Conservation (phyloP, 805 yeast genomes). For the Hanseniaspora opuntiae region DNA sequence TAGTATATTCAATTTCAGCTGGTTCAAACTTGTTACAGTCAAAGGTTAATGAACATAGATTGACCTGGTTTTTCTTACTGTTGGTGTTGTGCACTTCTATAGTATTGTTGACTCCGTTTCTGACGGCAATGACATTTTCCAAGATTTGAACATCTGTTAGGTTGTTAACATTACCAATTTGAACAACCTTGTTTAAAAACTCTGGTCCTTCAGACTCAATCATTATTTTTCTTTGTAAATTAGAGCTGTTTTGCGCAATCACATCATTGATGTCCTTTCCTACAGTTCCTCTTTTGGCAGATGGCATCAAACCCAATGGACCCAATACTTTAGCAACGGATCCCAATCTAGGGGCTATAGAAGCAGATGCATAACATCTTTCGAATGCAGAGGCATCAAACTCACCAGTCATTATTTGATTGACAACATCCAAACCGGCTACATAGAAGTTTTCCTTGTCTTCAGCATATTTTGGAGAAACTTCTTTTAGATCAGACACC, state of each 20-base stretch:
- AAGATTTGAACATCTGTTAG: conserved; percentile 67
- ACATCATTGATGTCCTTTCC: conserved; percentile 45
- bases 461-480: conserved; percentile 38
- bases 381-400: conserved; percentile 50
- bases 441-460: conserved; percentile 47
- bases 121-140: conserved; percentile 54
- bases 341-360: conserved; percentile 46
- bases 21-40: conserved; percentile 2
- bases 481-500: conserved; percentile 38
- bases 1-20: conserved; percentile 12
- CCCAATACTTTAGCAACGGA: conserved; percentile 72
- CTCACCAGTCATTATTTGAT: conserved; percentile 39
- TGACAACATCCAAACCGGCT: conserved; percentile 63
- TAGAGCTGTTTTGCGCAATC: conserved; percentile 32
- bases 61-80: neutral
- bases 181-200: neutral
- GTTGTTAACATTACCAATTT: conserved; percentile 20
- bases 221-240: neutral
- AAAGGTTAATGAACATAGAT: neutral
- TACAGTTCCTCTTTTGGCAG: conserved; percentile 74
- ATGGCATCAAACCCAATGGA: conserved; percentile 81
- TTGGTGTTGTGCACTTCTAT: conserved; percentile 30
- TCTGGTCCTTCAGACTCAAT: neutral
- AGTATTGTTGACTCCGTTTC: conserved; percentile 44
- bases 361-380: conserved; percentile 68